Percentiles rank a stretch among this genome's conserved stretches.
These are phyloP conservation scores for Colletotrichum musae DNA, from an alignment of 2,329 filamentous ascomycete species.

Conservation along the genomic window DNA sequence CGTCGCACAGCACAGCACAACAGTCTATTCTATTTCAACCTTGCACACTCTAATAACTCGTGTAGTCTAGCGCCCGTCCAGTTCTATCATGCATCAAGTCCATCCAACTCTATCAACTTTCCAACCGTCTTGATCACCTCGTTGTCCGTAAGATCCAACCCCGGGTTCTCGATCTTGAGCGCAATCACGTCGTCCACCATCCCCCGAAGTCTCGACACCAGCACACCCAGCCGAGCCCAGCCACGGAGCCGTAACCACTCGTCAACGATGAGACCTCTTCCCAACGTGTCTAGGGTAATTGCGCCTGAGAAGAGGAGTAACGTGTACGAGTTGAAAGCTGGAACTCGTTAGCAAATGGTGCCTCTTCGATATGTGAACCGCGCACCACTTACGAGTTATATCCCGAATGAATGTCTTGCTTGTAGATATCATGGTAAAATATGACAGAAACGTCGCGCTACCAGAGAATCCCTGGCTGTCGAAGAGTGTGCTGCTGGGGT, in stretches of 20 bases:
- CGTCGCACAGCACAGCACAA: neutral
- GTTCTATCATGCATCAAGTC: conserved; percentile 74
- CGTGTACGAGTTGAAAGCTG: conserved; percentile 90
- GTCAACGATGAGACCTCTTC: conserved; percentile 89
- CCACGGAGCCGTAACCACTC: conserved; percentile 89
- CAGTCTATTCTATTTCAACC: conserved; percentile 4
- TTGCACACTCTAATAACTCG: neutral
- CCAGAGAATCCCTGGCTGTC: conserved; percentile 83
- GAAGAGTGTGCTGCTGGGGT: conserved; percentile 90
- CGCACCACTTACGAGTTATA: conserved; percentile 80
- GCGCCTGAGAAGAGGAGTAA: conserved; percentile 89
- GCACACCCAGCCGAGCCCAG: conserved; percentile 94
- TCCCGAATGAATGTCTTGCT: conserved; percentile 94
- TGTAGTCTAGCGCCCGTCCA: conserved; percentile 2
- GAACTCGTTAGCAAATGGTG: neutral
- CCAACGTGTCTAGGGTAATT: conserved; percentile 88
- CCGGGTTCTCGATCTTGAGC: conserved; percentile 83
- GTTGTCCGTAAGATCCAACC: conserved; percentile 68
- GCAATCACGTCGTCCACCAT: conserved; percentile 91
- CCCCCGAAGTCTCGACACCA: conserved; percentile 85
- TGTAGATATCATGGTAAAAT: conserved; percentile 93
- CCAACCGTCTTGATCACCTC: conserved; percentile 84
- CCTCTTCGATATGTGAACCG: neutral
- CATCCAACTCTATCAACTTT: conserved; percentile 89
- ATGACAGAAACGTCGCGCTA: conserved; percentile 84